Percentiles rank a stretch among this genome's conserved stretches.
These are phyloP conservation scores for Fusarium agapanthi DNA, from an alignment of 2,329 filamentous ascomycete genomes.

Conservation along the genomic window DNA sequence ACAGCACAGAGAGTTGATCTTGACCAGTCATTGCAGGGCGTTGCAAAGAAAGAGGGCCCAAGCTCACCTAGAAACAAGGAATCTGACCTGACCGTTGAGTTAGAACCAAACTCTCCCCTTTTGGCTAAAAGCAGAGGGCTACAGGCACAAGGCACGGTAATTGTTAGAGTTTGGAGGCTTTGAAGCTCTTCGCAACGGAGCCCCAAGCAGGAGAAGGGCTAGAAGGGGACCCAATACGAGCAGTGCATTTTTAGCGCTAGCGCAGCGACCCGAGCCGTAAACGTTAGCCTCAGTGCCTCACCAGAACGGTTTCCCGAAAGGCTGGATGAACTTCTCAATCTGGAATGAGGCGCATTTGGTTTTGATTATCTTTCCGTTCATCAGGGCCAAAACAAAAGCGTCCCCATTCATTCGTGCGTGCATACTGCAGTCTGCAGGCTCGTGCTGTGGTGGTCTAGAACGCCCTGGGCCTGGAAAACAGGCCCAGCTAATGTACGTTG, in stretches of 20 bases:
- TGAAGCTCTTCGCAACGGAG: background rate
- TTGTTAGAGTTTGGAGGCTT: background rate
- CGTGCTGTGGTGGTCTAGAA: background rate
- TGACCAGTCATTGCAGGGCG: background rate
- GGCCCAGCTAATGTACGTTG: background rate
- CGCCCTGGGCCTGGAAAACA: background rate
- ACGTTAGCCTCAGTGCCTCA: background rate
- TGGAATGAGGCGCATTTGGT: background rate
- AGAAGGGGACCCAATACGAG: background rate
- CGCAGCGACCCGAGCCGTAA: constrained; percentile 33
- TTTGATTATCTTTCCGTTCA: background rate
- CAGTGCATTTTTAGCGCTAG: constrained; percentile 8
- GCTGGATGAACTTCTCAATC: background rate
- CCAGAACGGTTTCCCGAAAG: background rate
- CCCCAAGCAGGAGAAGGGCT: background rate
- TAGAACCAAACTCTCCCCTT: background rate
- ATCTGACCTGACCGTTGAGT: background rate
- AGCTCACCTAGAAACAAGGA: background rate
- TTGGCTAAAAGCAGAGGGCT: background rate
- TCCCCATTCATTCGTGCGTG: background rate
- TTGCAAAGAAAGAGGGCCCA: background rate
- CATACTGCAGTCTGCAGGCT: background rate
- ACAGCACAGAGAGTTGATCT: background rate
- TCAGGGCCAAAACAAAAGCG: background rate
- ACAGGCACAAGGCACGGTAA: background rate